Evolutionary conservation across 805 yeast species (phyloP).

Genomic region (Starmera amethionina): DNA sequence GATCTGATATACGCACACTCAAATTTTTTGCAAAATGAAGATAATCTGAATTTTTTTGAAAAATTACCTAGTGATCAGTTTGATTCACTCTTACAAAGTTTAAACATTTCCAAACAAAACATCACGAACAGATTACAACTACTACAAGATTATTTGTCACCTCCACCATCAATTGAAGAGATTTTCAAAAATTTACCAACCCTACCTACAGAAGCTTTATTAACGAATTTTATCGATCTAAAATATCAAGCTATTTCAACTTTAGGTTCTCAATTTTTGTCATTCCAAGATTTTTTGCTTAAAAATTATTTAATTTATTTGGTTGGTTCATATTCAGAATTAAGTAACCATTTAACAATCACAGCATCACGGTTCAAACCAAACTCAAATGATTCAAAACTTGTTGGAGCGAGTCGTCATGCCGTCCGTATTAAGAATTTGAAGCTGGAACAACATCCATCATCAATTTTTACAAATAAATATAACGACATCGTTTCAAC

Average conservation of each 20-base stretch:
- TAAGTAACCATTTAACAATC: constrained; percentile 5
- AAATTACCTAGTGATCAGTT: not conserved
- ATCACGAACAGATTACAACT: not conserved
- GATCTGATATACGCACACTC: not conserved
- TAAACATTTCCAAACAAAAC: not conserved
- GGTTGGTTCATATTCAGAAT: not conserved
- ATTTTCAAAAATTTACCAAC: not conserved
- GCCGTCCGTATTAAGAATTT: constrained; percentile 3
- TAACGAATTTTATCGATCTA: not conserved
- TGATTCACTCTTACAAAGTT: not conserved
- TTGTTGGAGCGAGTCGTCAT: constrained; percentile 13
- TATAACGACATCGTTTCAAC: not conserved
- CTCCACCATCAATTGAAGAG: no score
- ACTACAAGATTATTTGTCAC: no score
- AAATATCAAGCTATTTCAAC: not conserved
- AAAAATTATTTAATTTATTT: constrained; percentile 3
- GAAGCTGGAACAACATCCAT: not conserved
- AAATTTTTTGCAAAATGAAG: constrained; percentile 4
- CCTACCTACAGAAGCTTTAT: not conserved
- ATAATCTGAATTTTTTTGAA: not conserved
- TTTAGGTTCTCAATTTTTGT: constrained; percentile 1
- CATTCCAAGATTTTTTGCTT: constrained; percentile 5
- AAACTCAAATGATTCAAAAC: constrained; percentile 2
- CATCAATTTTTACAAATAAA: not conserved
- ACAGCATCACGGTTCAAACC: constrained; percentile 8